Evolutionary conservation across 2,329 filamentous ascomycete species (phyloP).

Genomic region (Chrysoporthe deuterocubensis): DNA sequence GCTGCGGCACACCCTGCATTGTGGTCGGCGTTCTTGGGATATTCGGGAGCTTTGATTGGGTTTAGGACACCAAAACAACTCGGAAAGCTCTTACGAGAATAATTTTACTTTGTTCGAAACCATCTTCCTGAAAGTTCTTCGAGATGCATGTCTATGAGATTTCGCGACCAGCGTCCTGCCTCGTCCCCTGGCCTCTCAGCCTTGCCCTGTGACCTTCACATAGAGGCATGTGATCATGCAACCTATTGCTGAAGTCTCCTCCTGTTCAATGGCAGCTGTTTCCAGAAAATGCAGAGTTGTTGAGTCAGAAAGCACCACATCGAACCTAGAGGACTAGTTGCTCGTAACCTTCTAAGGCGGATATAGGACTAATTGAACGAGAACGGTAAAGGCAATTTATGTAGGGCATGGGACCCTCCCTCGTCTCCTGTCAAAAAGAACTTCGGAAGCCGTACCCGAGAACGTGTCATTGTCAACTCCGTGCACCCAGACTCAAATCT

Average conservation of each 20-base stretch:
- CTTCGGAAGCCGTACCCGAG: not conserved
- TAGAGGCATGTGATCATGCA: not conserved
- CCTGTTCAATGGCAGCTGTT: not conserved
- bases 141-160: not conserved
- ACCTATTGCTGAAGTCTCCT: no score
- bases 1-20: conserved; percentile 20
- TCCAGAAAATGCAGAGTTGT: not conserved
- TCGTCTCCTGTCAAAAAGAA: not conserved
- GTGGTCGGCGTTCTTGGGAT: conserved; percentile 25
- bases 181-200: not conserved
- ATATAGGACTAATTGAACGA: not conserved
- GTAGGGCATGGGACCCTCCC: not conserved
- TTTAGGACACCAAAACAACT: conserved; percentile 20
- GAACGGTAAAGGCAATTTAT: not conserved
- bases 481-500: no score
- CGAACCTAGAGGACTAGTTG: not conserved
- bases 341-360: not conserved
- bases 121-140: not conserved
- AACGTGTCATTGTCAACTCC: not conserved
- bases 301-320: not conserved
- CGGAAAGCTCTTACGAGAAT: conserved; percentile 14
- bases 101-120: conserved; percentile 18
- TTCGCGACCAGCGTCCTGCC: not conserved
- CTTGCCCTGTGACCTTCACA: not conserved
- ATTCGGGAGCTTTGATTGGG: conserved; percentile 19